phyloP scores from a whole-genome alignment of 805 yeast genomes.

The Starmera dryadoides region DNA sequence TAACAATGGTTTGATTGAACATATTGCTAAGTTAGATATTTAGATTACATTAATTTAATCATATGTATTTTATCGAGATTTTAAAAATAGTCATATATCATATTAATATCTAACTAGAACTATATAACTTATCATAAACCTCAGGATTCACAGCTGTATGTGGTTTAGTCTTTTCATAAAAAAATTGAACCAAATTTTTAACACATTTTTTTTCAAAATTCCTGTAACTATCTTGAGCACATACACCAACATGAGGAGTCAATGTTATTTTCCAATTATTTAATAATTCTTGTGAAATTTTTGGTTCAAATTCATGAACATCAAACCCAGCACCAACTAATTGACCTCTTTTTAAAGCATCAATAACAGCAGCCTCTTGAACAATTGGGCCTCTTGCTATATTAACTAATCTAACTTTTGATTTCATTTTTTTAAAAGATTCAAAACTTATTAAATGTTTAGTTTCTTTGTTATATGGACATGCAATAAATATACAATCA shows the following conservation, averaged over 20 bases:
- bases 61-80: too few relatives aligned
- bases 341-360: conserved; percentile 32
- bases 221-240: conserved; percentile 27
- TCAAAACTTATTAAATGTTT: conserved; percentile 28
- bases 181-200: conserved; percentile 26
- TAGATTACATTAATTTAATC: too few relatives aligned
- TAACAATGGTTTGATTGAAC: too few relatives aligned
- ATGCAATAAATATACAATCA: conserved; percentile 28
- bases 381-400: conserved; percentile 36
- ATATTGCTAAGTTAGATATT: too few relatives aligned
- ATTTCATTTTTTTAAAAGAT: conserved; percentile 17
- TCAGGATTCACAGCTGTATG: conserved; percentile 22
- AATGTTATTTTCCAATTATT: conserved; percentile 28
- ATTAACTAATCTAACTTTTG: conserved; percentile 26
- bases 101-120: neutral
- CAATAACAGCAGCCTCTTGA: conserved; percentile 30
- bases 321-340: conserved; percentile 36
- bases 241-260: conserved; percentile 31
- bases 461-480: conserved; percentile 33
- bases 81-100: too few relatives aligned
- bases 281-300: conserved; percentile 24
- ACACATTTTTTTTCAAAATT: conserved; percentile 32
- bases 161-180: conserved; percentile 25
- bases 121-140: conserved; percentile 4
- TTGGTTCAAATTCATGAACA: conserved; percentile 36